Evolutionary conservation across 441 rosid genomes (phyloP).

Genomic region (Omphalea diandra): DNA sequence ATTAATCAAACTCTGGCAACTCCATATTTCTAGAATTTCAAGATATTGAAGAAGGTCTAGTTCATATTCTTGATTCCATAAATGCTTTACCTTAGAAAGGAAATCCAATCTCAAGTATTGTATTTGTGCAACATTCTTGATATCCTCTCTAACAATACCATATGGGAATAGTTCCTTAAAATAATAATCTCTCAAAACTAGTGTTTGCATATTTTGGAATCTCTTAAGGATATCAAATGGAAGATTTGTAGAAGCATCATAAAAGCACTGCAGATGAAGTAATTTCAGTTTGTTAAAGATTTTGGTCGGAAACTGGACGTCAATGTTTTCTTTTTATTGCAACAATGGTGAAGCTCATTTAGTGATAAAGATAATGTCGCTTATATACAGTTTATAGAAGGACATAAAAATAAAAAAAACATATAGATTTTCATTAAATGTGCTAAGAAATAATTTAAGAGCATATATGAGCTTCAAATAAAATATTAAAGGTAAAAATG

Average conservation of each 20-base stretch:
- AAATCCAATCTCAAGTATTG: not conserved
- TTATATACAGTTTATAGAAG: too few species aligned
- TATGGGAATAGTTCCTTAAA: constrained; percentile 22
- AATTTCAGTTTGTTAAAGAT: constrained; percentile 2
- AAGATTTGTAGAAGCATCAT: constrained; percentile 12
- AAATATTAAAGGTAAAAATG: too few species aligned
- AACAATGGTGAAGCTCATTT: too few species aligned
- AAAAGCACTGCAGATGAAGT: constrained; percentile 17
- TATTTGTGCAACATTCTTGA: not conserved
- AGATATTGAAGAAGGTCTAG: not conserved
- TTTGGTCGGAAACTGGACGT: constrained; percentile 8
- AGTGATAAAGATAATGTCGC: too few species aligned
- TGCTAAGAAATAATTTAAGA: too few species aligned
- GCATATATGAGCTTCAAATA: too few species aligned
- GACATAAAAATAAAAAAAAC: too few species aligned
- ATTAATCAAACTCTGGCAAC: not conserved
- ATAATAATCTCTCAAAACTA: not conserved
- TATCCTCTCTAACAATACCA: not conserved
- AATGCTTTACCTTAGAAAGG: not conserved
- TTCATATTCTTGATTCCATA: not conserved
- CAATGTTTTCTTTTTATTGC: too few species aligned
- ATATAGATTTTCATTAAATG: too few species aligned
- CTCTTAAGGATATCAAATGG: constrained; percentile 24
- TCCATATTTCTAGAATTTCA: not conserved
- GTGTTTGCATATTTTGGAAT: constrained; percentile 18